Conservation (phyloP, 768 basidiomycete species). For the Cantharellus anzutake region DNA sequence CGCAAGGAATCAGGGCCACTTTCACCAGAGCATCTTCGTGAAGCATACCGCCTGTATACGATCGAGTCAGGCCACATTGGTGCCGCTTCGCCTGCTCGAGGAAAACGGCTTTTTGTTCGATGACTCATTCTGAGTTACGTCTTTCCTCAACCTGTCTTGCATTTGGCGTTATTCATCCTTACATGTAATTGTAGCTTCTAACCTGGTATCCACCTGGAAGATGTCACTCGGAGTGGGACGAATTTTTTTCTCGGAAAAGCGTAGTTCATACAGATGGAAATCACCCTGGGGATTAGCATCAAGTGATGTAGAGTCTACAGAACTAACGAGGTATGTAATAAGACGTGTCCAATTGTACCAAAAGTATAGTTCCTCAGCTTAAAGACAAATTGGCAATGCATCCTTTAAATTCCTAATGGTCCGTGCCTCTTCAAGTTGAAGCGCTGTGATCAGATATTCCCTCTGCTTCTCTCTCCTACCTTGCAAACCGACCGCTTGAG, state of each 20-base stretch:
- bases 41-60: slow-evolving; percentile 73
- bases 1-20: slow-evolving; percentile 60
- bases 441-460: slow-evolving; percentile 54
- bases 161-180: too few species aligned
- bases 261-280: too few species aligned
- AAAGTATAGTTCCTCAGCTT: background rate
- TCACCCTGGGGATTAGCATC: too few species aligned
- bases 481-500: slow-evolving; percentile 59
- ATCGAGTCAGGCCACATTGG: slow-evolving; percentile 67
- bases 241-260: too few species aligned
- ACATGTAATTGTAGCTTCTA: too few species aligned
- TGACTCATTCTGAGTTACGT: slow-evolving; percentile 15
- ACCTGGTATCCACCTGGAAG: too few species aligned
- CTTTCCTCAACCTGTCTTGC: background rate
- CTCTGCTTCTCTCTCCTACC: slow-evolving; percentile 49
- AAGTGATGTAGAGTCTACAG: too few species aligned
- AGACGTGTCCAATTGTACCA: too few species aligned
- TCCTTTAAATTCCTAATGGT: slow-evolving; percentile 15
- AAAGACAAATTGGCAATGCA: slow-evolving; percentile 14
- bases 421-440: slow-evolving; percentile 25
- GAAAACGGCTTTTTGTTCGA: slow-evolving; percentile 56
- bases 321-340: too few species aligned
- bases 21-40: slow-evolving; percentile 75
- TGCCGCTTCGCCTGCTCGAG: slow-evolving; percentile 46
- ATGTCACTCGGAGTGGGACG: too few species aligned